Evolutionary conservation across 2,329 filamentous ascomycete genomes (phyloP), one percentile per base, ranked within the genome.

Genomic region (Coniochaeta prunicola): DNA sequence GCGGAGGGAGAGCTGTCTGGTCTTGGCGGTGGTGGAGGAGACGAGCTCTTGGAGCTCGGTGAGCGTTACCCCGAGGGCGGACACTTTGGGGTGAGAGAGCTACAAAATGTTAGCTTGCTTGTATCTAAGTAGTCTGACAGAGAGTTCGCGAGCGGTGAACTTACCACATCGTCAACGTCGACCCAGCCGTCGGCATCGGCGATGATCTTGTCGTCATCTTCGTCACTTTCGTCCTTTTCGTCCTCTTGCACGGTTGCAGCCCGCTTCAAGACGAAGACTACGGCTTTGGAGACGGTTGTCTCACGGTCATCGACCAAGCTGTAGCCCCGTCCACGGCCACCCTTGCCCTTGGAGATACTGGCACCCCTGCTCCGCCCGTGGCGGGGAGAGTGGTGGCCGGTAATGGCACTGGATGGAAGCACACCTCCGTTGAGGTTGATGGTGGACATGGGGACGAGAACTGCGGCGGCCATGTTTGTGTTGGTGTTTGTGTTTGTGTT

Each of bases 131-230:
- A 28, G 8, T 9, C n/a, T n/a, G n/a, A n/a, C 30, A 13, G 40
- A 31, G 7, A 58, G 7, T 38, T n/a, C n/a, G n/a, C n/a, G 17
- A 15, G 40, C 28, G 6, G 31, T 34, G 40, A 57, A 71, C 73
- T 62, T 64, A 78, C 76, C 58, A 76, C 65, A 60, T 75, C 69
- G 42, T 70, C 68, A 36, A 74, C 70, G 48, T 67, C 65, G 30
- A 76, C 71, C 74, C 75, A 77, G 45, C 75, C 75, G 36, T 77
- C 73, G 21, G 68, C 63, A 57, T 74, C 69, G 24, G 70, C 70
- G 33, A 74, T 66, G 24, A 76, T 62, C 38, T 66, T 66, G 55
- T 69, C 68, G 4, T 68, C 64, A 6, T 71, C 53, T 15, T 34
- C 53, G 13, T 55, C 53, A 24, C 53, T 55, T 17, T 21, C 67